Evolutionary conservation across 208 protist genomes (phyloP).

Genomic region (Strigomonas galati): DNA sequence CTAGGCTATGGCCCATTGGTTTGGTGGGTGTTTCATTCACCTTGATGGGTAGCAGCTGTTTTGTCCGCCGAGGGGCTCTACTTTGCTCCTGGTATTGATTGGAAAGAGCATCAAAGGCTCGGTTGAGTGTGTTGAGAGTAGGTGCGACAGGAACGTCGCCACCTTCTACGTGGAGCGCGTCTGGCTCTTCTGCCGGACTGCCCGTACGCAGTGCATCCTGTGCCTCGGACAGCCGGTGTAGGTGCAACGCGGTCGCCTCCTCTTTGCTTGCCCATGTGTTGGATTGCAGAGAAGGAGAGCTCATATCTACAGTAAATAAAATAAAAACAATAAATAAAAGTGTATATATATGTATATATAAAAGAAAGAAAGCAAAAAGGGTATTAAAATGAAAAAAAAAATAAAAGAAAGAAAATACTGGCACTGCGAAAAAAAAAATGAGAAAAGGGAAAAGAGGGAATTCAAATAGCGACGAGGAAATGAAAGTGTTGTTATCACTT

Average conservation of each 20-base stretch:
- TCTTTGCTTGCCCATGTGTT: not conserved
- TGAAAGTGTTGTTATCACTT: too few relatives aligned
- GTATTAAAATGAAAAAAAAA: slow-evolving; percentile 14
- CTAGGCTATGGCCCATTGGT: not conserved
- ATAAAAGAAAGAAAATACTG: not conserved
- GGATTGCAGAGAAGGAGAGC: not conserved
- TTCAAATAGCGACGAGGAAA: too few relatives aligned
- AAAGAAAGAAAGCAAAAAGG: not conserved
- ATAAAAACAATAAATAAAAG: slow-evolving; percentile 10
- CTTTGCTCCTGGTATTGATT: slow-evolving; percentile 14
- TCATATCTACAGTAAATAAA: not conserved
- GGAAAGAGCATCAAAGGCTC: slow-evolving; percentile 23
- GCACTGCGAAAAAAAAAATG: not conserved
- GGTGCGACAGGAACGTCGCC: not conserved
- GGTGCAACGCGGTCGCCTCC: not conserved
- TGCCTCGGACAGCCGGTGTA: not conserved
- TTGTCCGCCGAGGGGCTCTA: not conserved
- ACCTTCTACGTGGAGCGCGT: too few relatives aligned
- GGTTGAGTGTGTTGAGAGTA: slow-evolving; percentile 20
- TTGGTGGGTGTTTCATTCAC: not conserved
- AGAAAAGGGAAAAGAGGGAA: too few relatives aligned
- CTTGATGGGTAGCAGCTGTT: not conserved
- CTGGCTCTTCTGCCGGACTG: not conserved
- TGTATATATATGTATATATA: not conserved
- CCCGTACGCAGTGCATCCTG: not conserved